Base-by-base conservation (phyloP, 306 rosid species). In the Corylus heterophylla region DNA sequence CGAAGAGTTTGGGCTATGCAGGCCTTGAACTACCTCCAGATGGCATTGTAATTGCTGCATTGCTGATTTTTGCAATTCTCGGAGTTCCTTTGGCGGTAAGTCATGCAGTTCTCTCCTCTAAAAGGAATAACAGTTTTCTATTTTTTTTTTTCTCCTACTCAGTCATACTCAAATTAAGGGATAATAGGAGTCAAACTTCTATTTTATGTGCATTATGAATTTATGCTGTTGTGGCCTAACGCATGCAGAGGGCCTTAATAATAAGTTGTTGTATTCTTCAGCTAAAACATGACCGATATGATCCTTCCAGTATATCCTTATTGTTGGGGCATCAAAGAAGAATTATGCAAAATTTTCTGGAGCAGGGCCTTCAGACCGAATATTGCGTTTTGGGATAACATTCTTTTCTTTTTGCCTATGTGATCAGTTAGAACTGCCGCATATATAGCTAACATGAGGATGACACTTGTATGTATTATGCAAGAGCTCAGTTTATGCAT, bases 61-160 rank as follows among this genome's bases (percentile, higher is more conserved):
- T 91, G 86, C 48, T 67, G 71, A 78, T 87, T 86, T 96, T 93
- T 84, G 77, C 97, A 55, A 45, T 95, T 83, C 99, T 96, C 80
- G 96, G 98, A 22, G 82, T 85, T 83, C 99, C 99, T 54, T 87
- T 93, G 86, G 86, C 96, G 12, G 98, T 93, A 85, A 90, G 97
- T 81, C 83, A 52, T 74, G 82, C 68, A 25, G 75, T 71, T 83
- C 76, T 81, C 64, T 50, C 17, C 62, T 74, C 81, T 79, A 44
- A 82, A 81, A 73, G 82, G 73, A 50, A 13, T 70, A 49, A 16
- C 10, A 0, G 12, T 25, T 59, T 59, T 22, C 66, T 25, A 49
- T 49, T 9, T 59, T 20, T 61, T 61, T 22, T 61, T 27, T 25
- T 58, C 31, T 25, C 35, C 35, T 27, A 27, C 39, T 10, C 42